These are phyloP conservation scores for Tylopilus sp. DNA, from an alignment of 768 basidiomycete species.

Conservation along the genomic window DNA sequence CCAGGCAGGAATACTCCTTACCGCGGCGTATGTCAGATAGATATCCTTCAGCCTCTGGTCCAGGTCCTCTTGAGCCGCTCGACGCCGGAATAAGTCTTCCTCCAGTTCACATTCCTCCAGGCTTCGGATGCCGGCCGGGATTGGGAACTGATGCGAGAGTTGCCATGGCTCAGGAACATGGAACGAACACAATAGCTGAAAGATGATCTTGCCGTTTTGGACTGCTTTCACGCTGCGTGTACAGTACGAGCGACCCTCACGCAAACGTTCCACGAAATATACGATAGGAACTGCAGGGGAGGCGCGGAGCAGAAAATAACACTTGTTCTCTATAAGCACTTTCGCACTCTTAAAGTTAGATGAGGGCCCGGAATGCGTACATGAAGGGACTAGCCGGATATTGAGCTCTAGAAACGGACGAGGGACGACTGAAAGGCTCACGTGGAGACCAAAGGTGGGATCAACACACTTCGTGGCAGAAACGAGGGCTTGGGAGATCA, in stretches of 20 bases:
- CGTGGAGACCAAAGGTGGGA: conserved; percentile 64
- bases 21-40: conserved; percentile 26
- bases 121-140: conserved; percentile 50
- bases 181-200: conserved; percentile 77
- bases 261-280: conserved; percentile 73
- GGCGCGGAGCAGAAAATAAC: conserved; percentile 77
- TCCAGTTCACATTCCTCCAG: conserved; percentile 66
- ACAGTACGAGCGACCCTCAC: conserved; percentile 70
- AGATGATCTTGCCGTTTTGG: conserved; percentile 49
- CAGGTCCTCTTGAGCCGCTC: conserved; percentile 27
- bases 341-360: neutral
- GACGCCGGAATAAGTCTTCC: conserved; percentile 39
- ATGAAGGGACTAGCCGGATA: conserved; percentile 55
- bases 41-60: conserved; percentile 34
- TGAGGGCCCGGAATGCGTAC: conserved; percentile 39
- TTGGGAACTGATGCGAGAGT: conserved; percentile 61
- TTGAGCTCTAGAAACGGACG: neutral
- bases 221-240: conserved; percentile 63
- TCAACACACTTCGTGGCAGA: conserved; percentile 75
- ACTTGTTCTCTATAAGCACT: conserved; percentile 40
- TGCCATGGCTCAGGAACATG: conserved; percentile 78
- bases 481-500: conserved; percentile 83
- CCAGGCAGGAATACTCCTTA: conserved; percentile 11
- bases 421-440: conserved; percentile 36
- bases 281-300: conserved; percentile 71